These are phyloP conservation scores for Spergularia bocconei DNA, from an alignment of 148 eudicot species.

Conservation along the genomic window DNA sequence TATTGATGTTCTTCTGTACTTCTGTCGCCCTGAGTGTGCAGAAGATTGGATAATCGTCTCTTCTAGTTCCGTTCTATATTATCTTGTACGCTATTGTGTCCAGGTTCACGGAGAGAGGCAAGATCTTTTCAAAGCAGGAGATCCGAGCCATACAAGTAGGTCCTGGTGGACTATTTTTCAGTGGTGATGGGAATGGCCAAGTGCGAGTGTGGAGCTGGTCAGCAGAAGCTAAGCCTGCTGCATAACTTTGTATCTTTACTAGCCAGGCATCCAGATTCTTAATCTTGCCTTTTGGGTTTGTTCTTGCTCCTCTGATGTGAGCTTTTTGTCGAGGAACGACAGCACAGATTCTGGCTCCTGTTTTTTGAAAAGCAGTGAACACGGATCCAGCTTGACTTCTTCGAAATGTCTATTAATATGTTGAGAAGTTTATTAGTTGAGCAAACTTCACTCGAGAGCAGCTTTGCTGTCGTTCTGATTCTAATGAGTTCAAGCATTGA, in stretches of 20 bases:
- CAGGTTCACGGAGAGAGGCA: constrained; percentile 81
- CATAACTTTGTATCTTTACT: constrained; percentile 10
- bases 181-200: constrained; percentile 83
- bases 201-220: constrained; percentile 89
- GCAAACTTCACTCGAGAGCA: background rate
- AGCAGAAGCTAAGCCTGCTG: constrained; percentile 37
- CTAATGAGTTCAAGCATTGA: constrained; percentile 20
- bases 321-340: constrained; percentile 14
- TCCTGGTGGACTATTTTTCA: constrained; percentile 74
- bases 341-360: constrained; percentile 6
- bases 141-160: constrained; percentile 65
- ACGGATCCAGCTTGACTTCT: constrained; percentile 8
- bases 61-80: background rate
- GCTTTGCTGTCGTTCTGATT: constrained; percentile 10
- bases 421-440: constrained; percentile 12
- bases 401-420: constrained; percentile 16
- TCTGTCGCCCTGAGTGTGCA: background rate
- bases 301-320: background rate
- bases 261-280: background rate
- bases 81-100: constrained; percentile 13
- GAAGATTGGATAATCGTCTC: background rate
- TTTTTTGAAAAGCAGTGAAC: constrained; percentile 1
- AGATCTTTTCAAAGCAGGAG: constrained; percentile 67
- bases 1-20: background rate
- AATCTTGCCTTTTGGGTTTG: background rate